Evolutionary conservation across 768 basidiomycete species (phyloP).

Genomic region (Chlorophyllum brunneum): DNA sequence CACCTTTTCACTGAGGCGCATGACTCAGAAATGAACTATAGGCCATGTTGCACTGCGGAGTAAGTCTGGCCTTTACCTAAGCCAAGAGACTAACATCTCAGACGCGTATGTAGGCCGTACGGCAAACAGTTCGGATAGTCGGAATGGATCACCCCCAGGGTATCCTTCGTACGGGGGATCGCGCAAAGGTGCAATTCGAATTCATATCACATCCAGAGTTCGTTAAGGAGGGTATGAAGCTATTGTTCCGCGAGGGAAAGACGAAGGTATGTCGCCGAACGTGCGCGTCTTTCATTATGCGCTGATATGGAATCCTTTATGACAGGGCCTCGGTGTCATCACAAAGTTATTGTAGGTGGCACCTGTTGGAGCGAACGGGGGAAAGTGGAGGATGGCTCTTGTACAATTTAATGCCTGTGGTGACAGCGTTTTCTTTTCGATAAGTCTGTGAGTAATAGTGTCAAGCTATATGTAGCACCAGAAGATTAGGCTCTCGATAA

Average conservation of each 20-base stretch:
- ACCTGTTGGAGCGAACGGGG: background rate
- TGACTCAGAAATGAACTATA: slow-evolving; percentile 20
- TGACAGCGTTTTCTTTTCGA: background rate
- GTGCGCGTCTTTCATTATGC: background rate
- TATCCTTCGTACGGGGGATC: slow-evolving; percentile 89
- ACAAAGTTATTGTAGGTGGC: slow-evolving; percentile 45
- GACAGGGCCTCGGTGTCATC: slow-evolving; percentile 73
- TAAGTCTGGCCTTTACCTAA: slow-evolving; percentile 28
- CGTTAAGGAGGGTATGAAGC: slow-evolving; percentile 89
- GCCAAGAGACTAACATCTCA: slow-evolving; percentile 2
- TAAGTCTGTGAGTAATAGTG: background rate
- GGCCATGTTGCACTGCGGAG: slow-evolving; percentile 94
- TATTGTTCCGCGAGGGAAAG: slow-evolving; percentile 92
- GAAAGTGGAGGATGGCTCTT: background rate
- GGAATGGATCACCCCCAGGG: slow-evolving; percentile 88
- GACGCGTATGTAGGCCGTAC: slow-evolving; percentile 55
- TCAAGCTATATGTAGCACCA: background rate
- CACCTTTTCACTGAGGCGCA: background rate
- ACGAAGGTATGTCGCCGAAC: slow-evolving; percentile 64
- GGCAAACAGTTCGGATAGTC: slow-evolving; percentile 90
- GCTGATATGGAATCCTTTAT: slow-evolving; percentile 7
- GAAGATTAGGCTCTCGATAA: background rate
- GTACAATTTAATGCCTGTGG: background rate
- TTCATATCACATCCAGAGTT: slow-evolving; percentile 92
- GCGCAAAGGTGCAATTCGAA: slow-evolving; percentile 92